These are phyloP conservation scores for Rutstroemia sp. DNA, from an alignment of 2,329 filamentous ascomycete genomes.

Conservation along the genomic window DNA sequence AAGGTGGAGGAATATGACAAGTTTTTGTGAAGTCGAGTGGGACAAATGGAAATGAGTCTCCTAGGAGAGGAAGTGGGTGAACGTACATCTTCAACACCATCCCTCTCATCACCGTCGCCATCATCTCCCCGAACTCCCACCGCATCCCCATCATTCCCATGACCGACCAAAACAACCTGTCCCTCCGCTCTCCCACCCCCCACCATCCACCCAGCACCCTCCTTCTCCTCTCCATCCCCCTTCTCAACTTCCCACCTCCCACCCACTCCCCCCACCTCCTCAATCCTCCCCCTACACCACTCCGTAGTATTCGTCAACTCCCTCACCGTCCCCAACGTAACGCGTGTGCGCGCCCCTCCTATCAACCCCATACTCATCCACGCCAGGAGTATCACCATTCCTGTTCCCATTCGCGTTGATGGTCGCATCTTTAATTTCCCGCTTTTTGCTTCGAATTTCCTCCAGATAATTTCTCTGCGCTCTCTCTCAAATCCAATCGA, in stretches of 20 bases:
- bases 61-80: too few species aligned
- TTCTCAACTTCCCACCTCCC: too few species aligned
- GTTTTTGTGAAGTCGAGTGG: too few species aligned
- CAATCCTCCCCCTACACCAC: background rate
- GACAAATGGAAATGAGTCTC: too few species aligned
- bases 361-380: background rate
- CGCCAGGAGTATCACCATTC: background rate
- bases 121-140: too few species aligned
- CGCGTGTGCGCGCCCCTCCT: background rate
- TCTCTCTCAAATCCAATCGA: too few species aligned
- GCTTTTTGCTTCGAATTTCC: too few species aligned
- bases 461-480: too few species aligned
- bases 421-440: too few species aligned
- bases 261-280: background rate
- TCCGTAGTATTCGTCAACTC: background rate
- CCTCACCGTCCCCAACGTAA: conserved; percentile 1
- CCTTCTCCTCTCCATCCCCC: background rate
- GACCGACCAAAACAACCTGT: conserved; percentile 1
- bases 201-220: background rate
- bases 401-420: too few species aligned
- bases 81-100: conserved; percentile 6
- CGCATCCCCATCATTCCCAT: background rate
- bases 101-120: background rate
- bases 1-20: background rate
- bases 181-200: background rate